Evolutionary conservation across 192 early-diverging fungal genomes (phyloP), one percentile per base, ranked within the genome.

Genomic region (Coemansia sp.): DNA sequence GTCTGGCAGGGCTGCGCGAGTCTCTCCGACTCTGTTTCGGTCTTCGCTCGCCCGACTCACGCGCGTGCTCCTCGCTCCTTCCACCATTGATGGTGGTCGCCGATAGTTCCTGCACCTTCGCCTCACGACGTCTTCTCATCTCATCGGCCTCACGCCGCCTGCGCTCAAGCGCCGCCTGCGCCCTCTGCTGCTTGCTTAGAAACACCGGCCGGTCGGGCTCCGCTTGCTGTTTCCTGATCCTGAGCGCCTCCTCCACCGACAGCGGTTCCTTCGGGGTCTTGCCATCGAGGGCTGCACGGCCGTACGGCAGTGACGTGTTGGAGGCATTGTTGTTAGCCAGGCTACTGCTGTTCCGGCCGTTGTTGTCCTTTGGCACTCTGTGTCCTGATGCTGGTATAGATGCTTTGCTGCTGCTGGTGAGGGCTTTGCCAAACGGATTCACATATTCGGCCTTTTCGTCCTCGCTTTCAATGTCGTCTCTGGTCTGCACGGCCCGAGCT

Each of bases 141-240:
- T 88, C 86, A 52, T 94, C 91, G 0, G 96, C 94, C 67, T 96
- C 91, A 55, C 87, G 85, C 76, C 92, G 88, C 43, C 91, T 78
- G 49, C 86, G 83, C 65, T 96, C 93, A 21, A 99, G 77, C 6
- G 97, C 97, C 42, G 92, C 64, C 64, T 93, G 85, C 26, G 91
- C 91, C 15, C 97, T 86, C 74, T 99, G 90, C 74, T 92, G 93
- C 74, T 99, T 99, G 15, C 92, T 92, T 66, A 99, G 60, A 63
- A 97, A 99, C 45, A 83, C 76, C 3, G 80, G 80, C 16, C 57
- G 42, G 5, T 39, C 48, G 32, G 75, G 72, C 65, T 74, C 80
- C 13, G 62, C 64, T 42, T 63, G 48, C 47, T 72, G 51, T 6
- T 48, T 69, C 32, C 58, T 74, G n/a, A 75, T 37, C 32, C 63